Evolutionary conservation across 2,329 filamentous ascomycete genomes (phyloP).

Genomic region (Penicillium glabrum): DNA sequence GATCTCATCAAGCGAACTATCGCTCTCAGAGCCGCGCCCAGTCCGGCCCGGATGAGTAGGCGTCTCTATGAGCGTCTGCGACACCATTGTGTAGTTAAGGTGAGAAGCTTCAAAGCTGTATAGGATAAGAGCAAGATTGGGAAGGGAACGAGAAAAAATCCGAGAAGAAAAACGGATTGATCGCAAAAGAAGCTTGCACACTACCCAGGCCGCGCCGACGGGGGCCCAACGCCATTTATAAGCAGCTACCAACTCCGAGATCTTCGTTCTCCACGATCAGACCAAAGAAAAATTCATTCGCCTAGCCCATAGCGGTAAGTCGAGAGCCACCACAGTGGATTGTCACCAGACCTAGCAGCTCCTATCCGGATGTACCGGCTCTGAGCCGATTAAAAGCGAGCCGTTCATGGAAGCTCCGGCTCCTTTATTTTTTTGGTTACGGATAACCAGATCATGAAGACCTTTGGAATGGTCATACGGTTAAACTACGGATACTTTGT

Average conservation of each 20-base stretch:
- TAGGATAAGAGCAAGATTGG: not conserved
- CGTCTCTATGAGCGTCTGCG: constrained; percentile 19
- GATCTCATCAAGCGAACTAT: constrained; percentile 26
- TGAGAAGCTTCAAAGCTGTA: constrained; percentile 6
- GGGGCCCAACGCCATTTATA: constrained; percentile 22
- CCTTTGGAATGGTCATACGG: not conserved
- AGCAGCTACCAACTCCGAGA: constrained; percentile 12
- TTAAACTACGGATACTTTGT: not conserved
- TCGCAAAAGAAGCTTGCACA: not conserved
- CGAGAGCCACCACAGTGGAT: constrained; percentile 20
- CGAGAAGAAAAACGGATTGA: not conserved
- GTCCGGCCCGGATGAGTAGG: constrained; percentile 19
- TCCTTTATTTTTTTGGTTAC: not conserved
- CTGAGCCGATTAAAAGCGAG: constrained; percentile 13
- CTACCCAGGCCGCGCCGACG: not conserved
- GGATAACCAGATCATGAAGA: constrained; percentile 8
- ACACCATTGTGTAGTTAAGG: constrained; percentile 11
- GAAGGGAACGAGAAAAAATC: not conserved
- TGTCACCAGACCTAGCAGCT: constrained; percentile 24
- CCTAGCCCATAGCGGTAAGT: constrained; percentile 13
- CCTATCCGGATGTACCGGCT: constrained; percentile 23
- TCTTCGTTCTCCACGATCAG: constrained; percentile 16
- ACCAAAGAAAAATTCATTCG: constrained; percentile 6
- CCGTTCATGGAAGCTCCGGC: not conserved
- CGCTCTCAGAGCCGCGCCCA: constrained; percentile 23